Evolutionary conservation across 2,329 filamentous ascomycete genomes (phyloP).

Genomic region (Aspergillus brunneoviolaceus): DNA sequence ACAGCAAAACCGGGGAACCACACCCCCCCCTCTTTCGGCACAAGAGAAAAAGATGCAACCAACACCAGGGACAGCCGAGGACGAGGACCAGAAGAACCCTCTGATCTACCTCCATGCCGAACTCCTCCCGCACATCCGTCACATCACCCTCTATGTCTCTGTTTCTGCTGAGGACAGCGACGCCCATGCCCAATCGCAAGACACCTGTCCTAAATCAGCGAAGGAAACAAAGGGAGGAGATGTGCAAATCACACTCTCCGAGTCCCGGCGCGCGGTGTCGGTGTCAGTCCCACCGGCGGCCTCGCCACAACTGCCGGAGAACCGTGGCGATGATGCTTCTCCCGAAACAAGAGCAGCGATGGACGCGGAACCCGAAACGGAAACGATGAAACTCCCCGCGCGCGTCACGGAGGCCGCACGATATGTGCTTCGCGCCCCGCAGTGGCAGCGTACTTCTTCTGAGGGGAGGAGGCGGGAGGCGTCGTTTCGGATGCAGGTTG

Average conservation of each 20-base stretch:
- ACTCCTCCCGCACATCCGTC: slow-evolving; percentile 60
- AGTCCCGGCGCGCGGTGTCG: slow-evolving; percentile 36
- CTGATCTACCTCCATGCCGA: slow-evolving; percentile 56
- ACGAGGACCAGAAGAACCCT: background rate
- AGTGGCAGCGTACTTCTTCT: background rate
- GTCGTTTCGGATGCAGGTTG: slow-evolving; percentile 52
- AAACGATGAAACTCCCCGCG: slow-evolving; percentile 52
- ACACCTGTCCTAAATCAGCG: background rate
- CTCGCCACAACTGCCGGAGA: slow-evolving; percentile 12
- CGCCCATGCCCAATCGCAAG: background rate
- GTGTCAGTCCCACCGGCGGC: slow-evolving; percentile 33
- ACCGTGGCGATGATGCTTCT: slow-evolving; percentile 5
- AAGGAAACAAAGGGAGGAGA: background rate
- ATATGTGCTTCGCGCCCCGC: slow-evolving; percentile 18
- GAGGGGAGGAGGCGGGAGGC: slow-evolving; percentile 44
- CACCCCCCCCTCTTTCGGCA: too few species aligned
- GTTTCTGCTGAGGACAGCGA: slow-evolving; percentile 31
- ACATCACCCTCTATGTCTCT: slow-evolving; percentile 58
- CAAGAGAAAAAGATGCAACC: background rate
- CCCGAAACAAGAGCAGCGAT: background rate
- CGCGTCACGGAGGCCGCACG: slow-evolving; percentile 32
- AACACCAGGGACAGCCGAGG: too few species aligned
- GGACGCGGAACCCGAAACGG: slow-evolving; percentile 1
- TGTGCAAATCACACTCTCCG: slow-evolving; percentile 32
- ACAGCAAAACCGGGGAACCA: too few species aligned